Evolutionary conservation across 306 rosid species (phyloP).

Genomic region (Gynostemma pentaphyllum): DNA sequence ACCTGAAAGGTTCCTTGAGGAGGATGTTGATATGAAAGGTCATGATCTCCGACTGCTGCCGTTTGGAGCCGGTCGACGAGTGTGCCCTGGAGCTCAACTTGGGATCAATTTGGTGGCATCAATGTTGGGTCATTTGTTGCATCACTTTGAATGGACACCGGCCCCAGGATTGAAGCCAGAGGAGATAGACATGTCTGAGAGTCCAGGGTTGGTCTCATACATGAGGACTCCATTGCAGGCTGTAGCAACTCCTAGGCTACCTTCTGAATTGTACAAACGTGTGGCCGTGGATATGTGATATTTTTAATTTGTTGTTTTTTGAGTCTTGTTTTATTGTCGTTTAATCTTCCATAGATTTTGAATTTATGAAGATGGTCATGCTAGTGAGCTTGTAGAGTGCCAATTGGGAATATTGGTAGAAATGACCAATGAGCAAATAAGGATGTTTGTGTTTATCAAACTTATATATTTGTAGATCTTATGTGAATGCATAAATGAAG

Average conservation of each 20-base stretch:
- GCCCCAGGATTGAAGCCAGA: conserved; percentile 32
- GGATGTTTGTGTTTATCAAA: no score
- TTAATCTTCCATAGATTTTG: no score
- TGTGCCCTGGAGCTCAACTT: conserved; percentile 82
- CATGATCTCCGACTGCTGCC: conserved; percentile 68
- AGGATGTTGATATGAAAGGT: conserved; percentile 93
- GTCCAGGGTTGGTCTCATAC: conserved; percentile 68
- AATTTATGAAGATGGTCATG: no score
- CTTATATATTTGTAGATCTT: no score
- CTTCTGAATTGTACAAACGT: conserved; percentile 55
- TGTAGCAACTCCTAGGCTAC: conserved; percentile 60
- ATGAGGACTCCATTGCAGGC: conserved; percentile 63
- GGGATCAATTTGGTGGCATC: conserved; percentile 71
- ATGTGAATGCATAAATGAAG: no score
- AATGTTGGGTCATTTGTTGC: conserved; percentile 78
- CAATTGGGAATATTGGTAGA: no score
- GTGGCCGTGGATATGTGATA: conserved; percentile 35
- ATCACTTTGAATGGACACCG: conserved; percentile 66
- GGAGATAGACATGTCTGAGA: conserved; percentile 75
- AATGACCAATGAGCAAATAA: no score
- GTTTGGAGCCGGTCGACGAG: conserved; percentile 75
- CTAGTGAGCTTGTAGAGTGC: no score
- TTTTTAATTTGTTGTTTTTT: neutral
- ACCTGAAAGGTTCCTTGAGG: conserved; percentile 78
- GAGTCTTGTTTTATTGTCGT: neutral